A percentile compares a stretch with the other conserved stretches of the same genome.
Evolutionary conservation across 2,329 filamentous ascomycete species (phyloP).

Genomic region (Trichoderma asperellum): DNA sequence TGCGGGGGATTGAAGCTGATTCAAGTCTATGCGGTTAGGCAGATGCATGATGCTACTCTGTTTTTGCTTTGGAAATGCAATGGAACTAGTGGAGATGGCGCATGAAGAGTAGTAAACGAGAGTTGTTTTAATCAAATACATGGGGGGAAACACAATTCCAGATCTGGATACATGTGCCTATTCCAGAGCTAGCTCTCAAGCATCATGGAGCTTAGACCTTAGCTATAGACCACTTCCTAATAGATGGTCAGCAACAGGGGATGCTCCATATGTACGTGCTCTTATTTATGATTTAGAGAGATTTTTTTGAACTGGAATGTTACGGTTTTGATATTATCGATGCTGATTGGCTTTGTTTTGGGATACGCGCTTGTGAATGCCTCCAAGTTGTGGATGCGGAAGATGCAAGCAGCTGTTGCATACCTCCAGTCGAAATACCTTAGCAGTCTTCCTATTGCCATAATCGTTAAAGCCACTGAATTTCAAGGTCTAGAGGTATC

Average conservation of each 20-base stretch:
- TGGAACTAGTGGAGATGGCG: neutral
- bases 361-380: neutral
- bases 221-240: no score
- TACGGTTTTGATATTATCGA: neutral
- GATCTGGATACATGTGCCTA: neutral
- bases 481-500: neutral
- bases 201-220: neutral
- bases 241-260: no score
- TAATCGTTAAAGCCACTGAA: neutral
- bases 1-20: neutral
- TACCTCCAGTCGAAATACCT: no score
- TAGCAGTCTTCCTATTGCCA: no score
- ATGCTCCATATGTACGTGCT: neutral
- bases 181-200: neutral
- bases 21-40: neutral
- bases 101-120: neutral
- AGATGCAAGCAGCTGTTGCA: neutral
- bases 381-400: neutral
- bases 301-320: accelerated
- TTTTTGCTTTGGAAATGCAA: neutral
- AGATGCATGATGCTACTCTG: neutral
- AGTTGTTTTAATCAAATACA: no score
- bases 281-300: neutral
- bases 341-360: neutral
- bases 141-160: neutral